A percentile compares a stretch with the other conserved stretches of the same genome.
phyloP scores from a whole-genome alignment of 768 basidiomycete species.

The Lanmaoa pseudosensibilis region DNA sequence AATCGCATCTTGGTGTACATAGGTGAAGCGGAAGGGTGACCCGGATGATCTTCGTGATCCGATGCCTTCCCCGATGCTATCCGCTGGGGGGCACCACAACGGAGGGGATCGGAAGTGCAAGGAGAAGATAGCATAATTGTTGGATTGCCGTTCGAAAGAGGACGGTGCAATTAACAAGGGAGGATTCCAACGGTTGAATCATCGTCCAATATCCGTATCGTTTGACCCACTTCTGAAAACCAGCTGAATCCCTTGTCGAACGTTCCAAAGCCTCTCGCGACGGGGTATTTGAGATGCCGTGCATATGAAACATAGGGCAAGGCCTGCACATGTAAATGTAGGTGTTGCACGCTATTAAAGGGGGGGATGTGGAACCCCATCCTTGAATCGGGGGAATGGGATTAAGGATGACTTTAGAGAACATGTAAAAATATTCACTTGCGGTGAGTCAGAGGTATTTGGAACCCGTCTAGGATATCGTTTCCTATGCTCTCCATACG shows the following conservation, averaged over 20 bases:
- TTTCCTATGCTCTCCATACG: slow-evolving; percentile 54
- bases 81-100: neutral
- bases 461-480: slow-evolving; percentile 47
- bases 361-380: slow-evolving; percentile 85
- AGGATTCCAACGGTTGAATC: slow-evolving; percentile 50
- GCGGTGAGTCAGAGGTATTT: slow-evolving; percentile 43
- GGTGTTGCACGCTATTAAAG: slow-evolving; percentile 67
- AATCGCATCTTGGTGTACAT: neutral
- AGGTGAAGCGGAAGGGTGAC: neutral
- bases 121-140: neutral
- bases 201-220: slow-evolving; percentile 56
- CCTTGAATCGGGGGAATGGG: slow-evolving; percentile 36
- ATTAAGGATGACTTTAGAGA: neutral
- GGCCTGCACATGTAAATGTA: slow-evolving; percentile 74
- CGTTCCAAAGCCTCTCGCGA: slow-evolving; percentile 37
- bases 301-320: slow-evolving; percentile 55
- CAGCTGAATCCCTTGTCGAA: slow-evolving; percentile 68
- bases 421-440: slow-evolving; percentile 37
- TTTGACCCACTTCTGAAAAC: slow-evolving; percentile 67
- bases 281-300: slow-evolving; percentile 49
- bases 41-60: neutral
- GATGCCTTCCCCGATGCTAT: neutral
- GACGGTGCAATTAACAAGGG: slow-evolving; percentile 39
- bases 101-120: no score
- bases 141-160: neutral